A percentile compares a stretch with the other conserved stretches of the same genome.
These are phyloP conservation scores for Pichia insulana DNA, from an alignment of 805 yeast genomes.

Conservation along the genomic window DNA sequence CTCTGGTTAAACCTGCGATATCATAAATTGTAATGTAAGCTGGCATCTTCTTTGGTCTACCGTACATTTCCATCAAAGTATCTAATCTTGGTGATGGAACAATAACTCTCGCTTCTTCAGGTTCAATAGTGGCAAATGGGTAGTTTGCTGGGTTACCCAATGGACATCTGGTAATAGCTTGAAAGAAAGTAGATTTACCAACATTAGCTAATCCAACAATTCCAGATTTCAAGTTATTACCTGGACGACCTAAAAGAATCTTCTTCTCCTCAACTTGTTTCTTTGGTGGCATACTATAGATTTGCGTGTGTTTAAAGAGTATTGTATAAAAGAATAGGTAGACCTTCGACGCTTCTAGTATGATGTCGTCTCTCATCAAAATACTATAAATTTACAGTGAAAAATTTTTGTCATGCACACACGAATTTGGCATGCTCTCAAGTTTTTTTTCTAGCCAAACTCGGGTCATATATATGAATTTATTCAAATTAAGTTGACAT, in stretches of 20 bases:
- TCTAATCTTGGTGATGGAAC: slow-evolving; percentile 91
- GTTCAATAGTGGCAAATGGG: slow-evolving; percentile 97
- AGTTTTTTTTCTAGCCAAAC: too few species aligned
- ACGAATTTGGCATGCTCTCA: too few species aligned
- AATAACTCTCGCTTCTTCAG: slow-evolving; percentile 93
- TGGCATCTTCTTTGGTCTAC: slow-evolving; percentile 80
- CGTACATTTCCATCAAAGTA: slow-evolving; percentile 60
- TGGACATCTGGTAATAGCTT: slow-evolving; percentile 88
- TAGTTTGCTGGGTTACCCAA: slow-evolving; percentile 96
- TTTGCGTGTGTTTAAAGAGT: neutral
- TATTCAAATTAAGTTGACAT: too few species aligned
- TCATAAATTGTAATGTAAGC: slow-evolving; percentile 90
- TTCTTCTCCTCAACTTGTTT: slow-evolving; percentile 32
- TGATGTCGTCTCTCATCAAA: too few species aligned
- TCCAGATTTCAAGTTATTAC: slow-evolving; percentile 49
- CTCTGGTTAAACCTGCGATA: slow-evolving; percentile 96
- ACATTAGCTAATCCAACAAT: slow-evolving; percentile 93
- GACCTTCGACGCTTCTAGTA: neutral
- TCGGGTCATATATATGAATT: too few species aligned
- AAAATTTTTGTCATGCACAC: too few species aligned
- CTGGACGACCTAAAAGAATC: slow-evolving; percentile 32
- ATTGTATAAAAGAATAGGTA: neutral
- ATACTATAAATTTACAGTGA: too few species aligned
- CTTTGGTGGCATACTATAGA: slow-evolving; percentile 30
- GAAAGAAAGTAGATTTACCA: slow-evolving; percentile 96